phyloP scores from a whole-genome alignment of 495 filamentous ascomycete genomes.

The Pyrenula aspistea region DNA sequence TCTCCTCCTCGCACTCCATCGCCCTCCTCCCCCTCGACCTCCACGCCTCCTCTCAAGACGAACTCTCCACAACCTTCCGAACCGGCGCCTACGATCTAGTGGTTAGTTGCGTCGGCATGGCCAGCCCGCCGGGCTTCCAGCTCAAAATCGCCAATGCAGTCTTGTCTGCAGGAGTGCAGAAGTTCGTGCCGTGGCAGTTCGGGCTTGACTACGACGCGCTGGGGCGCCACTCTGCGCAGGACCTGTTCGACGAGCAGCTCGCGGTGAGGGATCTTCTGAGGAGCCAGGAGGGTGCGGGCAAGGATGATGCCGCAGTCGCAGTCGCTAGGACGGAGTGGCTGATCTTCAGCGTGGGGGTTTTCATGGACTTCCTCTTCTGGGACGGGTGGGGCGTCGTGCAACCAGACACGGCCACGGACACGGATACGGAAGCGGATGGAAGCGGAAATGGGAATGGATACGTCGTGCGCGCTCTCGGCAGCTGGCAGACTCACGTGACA shows the following conservation, averaged over 20 bases:
- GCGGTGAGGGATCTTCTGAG: conserved; percentile 40
- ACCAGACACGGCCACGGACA: conserved; percentile 10
- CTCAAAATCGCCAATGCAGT: conserved; percentile 36
- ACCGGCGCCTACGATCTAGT: conserved; percentile 30
- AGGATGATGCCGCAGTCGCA: too few relatives aligned
- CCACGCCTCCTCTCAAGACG: conserved; percentile 14
- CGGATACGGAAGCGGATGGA: too few relatives aligned
- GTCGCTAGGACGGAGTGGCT: conserved; percentile 35
- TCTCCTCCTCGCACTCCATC: conserved; percentile 1
- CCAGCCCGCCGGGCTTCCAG: conserved; percentile 34
- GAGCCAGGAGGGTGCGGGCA: conserved; percentile 20
- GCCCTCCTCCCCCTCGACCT: conserved; percentile 31
- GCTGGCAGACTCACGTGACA: conserved; percentile 43
- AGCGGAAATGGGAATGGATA: background rate
- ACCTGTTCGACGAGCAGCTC: conserved; percentile 51
- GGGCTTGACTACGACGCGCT: conserved; percentile 53
- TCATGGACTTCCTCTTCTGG: conserved; percentile 52
- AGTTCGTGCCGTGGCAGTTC: conserved; percentile 56
- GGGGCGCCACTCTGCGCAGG: conserved; percentile 38
- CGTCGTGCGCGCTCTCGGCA: conserved; percentile 35
- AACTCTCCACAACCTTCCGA: conserved; percentile 31
- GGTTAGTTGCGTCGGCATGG: conserved; percentile 44
- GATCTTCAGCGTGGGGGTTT: conserved; percentile 51
- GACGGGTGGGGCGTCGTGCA: conserved; percentile 43
- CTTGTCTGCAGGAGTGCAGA: conserved; percentile 25